These are phyloP conservation scores for Termitomyces bulborhizus DNA, from an alignment of 768 basidiomycete species.

Conservation along the genomic window DNA sequence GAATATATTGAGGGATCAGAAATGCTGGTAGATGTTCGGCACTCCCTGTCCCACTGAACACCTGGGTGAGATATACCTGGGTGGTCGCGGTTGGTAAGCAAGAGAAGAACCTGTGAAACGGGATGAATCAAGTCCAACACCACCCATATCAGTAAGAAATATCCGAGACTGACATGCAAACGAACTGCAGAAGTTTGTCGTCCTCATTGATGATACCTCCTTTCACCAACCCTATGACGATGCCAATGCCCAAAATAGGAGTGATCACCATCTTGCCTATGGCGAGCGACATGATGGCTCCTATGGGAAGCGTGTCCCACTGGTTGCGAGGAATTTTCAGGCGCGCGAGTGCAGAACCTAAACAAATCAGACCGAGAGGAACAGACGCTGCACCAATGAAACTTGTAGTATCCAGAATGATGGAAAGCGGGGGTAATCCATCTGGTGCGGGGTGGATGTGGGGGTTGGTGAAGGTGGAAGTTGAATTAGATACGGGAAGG, in stretches of 20 bases:
- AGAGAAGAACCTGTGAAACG: slow-evolving; percentile 41
- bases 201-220: slow-evolving; percentile 40
- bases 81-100: slow-evolving; percentile 58
- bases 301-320: slow-evolving; percentile 38
- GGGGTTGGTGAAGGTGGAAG: slow-evolving; percentile 12
- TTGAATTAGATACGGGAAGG: slow-evolving; percentile 20
- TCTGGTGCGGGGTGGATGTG: slow-evolving; percentile 44
- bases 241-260: slow-evolving; percentile 56
- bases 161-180: slow-evolving; percentile 50
- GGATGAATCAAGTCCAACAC: not conserved
- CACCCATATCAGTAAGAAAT: not conserved
- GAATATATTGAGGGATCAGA: slow-evolving; percentile 54
- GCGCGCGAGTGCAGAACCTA: slow-evolving; percentile 54
- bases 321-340: slow-evolving; percentile 42
- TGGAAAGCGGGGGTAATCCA: slow-evolving; percentile 48
- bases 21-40: slow-evolving; percentile 59
- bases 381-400: slow-evolving; percentile 52
- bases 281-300: slow-evolving; percentile 49
- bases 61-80: slow-evolving; percentile 60
- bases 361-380: slow-evolving; percentile 44
- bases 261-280: slow-evolving; percentile 48
- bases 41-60: slow-evolving; percentile 58
- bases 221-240: slow-evolving; percentile 44
- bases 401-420: slow-evolving; percentile 40
- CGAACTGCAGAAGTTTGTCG: slow-evolving; percentile 57